These are phyloP conservation scores for Teratosphaeria zuluensis DNA, from an alignment of 2,329 filamentous ascomycete species.

Conservation along the genomic window DNA sequence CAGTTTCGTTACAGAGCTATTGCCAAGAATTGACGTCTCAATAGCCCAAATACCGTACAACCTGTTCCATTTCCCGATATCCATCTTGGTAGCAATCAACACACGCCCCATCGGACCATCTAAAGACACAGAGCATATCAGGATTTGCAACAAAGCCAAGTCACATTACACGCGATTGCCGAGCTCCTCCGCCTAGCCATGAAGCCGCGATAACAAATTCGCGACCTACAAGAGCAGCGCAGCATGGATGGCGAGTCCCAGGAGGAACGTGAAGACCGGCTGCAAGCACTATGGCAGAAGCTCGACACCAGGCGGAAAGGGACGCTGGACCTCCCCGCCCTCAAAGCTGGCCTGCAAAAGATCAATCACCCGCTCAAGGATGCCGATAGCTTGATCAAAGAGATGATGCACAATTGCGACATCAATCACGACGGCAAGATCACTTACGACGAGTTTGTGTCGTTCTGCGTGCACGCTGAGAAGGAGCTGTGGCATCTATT, in stretches of 20 bases:
- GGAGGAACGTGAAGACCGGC: conserved; percentile 68
- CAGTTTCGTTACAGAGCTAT: not conserved
- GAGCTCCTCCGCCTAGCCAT: conserved; percentile 4
- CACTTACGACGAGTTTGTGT: conserved; percentile 83
- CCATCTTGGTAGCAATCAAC: not conserved
- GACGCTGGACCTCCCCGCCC: conserved; percentile 70
- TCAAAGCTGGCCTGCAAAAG: conserved; percentile 74
- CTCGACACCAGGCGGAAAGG: conserved; percentile 69
- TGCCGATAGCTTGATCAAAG: conserved; percentile 73
- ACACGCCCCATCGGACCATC: not conserved
- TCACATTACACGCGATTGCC: not conserved
- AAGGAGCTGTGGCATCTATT: conserved; percentile 74
- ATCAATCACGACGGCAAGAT: conserved; percentile 81
- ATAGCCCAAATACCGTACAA: not conserved
- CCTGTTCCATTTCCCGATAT: not conserved
- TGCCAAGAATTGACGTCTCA: not conserved
- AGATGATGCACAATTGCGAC: conserved; percentile 75
- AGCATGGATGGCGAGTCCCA: conserved; percentile 63
- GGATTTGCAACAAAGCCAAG: not conserved
- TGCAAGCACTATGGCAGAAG: conserved; percentile 74
- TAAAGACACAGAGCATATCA: not conserved
- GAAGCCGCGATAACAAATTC: conserved; percentile 11
- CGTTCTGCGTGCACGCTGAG: conserved; percentile 81
- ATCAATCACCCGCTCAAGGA: conserved; percentile 95
- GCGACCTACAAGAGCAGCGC: not conserved